Base-by-base conservation (phyloP, 768 basidiomycete genomes). In the Trametes gibbosa region DNA sequence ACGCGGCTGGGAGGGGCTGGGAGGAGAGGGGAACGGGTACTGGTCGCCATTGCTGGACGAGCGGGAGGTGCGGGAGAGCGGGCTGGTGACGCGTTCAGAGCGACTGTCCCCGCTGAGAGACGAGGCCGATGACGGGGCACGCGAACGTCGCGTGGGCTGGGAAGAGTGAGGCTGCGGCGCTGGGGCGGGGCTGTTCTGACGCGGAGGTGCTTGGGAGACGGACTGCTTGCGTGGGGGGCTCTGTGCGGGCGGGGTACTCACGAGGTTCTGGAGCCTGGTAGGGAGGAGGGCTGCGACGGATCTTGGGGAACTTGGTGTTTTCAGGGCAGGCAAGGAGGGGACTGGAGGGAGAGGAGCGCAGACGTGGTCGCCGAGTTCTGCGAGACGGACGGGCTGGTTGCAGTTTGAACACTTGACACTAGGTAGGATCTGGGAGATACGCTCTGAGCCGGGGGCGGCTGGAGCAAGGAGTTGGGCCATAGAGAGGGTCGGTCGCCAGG, bases 371-470 rank as follows among this genome's bases (percentile, higher is more conserved):
- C 85, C 85, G 35, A 96, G 84, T 46, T 85, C 79, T 47, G 79
- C 74, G 35, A 96, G 78, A 32, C 89, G 84, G 39, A 97, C 89
- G 1, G 81, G 83, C 9, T 76, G 75, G 65, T 76, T 75, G 70
- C 94, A 97, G 29, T 76, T 87, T 2, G 91, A 91, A 72, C 94
- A 97, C 70, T 89, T 95, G 60, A 95, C 87, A 2, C 85, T 78
- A 5, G 94, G 92, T 10, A 96, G 78, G 49, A 87, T 72, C 71
- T 92, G 84, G 23, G 91, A 92, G 14, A 75, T 70, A 21, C 70
- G 70, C 42, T 59, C 59, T 55, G 64, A 53, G 51, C 49, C 57
- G 19, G 58, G 60, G 13, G 62, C 53, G 35, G 60, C 34, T 40
- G 66, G 63, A 21, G 56, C 50, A 47, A 68, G 61, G 54, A 72